A percentile compares a stretch with the other conserved stretches of the same genome.
These are phyloP conservation scores for Podospora appendiculata DNA, from an alignment of 495 filamentous ascomycete species.

Conservation along the genomic window DNA sequence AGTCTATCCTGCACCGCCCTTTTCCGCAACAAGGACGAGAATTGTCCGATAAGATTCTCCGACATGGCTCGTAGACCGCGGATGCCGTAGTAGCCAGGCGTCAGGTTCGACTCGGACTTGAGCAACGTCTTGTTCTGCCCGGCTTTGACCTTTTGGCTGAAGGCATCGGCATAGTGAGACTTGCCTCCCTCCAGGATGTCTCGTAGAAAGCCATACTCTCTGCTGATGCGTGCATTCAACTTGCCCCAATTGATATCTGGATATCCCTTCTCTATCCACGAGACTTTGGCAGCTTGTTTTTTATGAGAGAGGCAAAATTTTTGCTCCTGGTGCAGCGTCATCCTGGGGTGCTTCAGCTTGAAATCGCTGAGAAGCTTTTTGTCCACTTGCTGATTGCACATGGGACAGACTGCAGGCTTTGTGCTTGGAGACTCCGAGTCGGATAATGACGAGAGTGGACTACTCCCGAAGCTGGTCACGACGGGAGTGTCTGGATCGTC, in stretches of 20 bases:
- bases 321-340: slow-evolving; percentile 54
- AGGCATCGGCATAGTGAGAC: slow-evolving; percentile 55
- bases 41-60: slow-evolving; percentile 55
- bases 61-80: slow-evolving; percentile 59
- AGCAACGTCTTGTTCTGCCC: slow-evolving; percentile 56
- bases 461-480: not conserved
- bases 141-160: slow-evolving; percentile 49
- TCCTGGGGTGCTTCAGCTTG: slow-evolving; percentile 32
- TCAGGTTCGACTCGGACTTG: slow-evolving; percentile 44
- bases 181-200: slow-evolving; percentile 49
- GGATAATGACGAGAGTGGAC: not conserved
- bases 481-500: not conserved
- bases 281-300: slow-evolving; percentile 43
- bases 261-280: slow-evolving; percentile 61
- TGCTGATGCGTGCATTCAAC: slow-evolving; percentile 55
- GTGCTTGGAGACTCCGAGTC: not conserved
- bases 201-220: slow-evolving; percentile 48
- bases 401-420: slow-evolving; percentile 44
- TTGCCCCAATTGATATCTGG: slow-evolving; percentile 70
- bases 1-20: slow-evolving; percentile 59
- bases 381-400: slow-evolving; percentile 58
- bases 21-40: slow-evolving; percentile 54
- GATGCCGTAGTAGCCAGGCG: slow-evolving; percentile 79
- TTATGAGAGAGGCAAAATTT: slow-evolving; percentile 71
- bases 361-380: slow-evolving; percentile 40